Percentiles rank a stretch among this genome's conserved stretches.
These are phyloP conservation scores for Lentinula sp. DNA, from an alignment of 768 basidiomycete genomes.

Conservation along the genomic window DNA sequence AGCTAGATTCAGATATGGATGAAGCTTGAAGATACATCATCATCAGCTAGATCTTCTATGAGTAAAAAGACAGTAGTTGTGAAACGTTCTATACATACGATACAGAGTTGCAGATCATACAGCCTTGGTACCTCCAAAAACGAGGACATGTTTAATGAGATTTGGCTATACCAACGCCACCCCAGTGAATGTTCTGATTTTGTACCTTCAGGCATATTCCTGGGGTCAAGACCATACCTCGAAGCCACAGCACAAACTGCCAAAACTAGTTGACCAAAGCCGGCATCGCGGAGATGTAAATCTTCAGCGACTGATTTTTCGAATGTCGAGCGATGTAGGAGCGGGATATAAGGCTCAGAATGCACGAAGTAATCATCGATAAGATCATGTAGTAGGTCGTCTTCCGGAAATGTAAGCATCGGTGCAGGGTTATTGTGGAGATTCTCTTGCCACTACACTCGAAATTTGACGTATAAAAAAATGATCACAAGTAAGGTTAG, in stretches of 20 bases:
- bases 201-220: conserved; percentile 45
- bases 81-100: conserved; percentile 53
- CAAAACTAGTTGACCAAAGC: conserved; percentile 43
- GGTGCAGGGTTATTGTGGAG: not conserved
- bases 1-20: conserved; percentile 46
- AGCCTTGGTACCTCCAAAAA: not conserved
- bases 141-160: not conserved
- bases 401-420: conserved; percentile 37
- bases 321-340: conserved; percentile 75
- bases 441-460: not conserved
- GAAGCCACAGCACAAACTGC: conserved; percentile 56
- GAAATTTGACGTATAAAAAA: not conserved
- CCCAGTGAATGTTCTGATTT: conserved; percentile 15
- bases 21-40: conserved; percentile 41
- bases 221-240: conserved; percentile 51
- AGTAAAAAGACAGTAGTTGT: conserved; percentile 35
- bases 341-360: conserved; percentile 49
- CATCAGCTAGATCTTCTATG: conserved; percentile 24
- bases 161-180: not conserved
- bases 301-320: conserved; percentile 41
- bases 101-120: not conserved
- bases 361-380: conserved; percentile 60
- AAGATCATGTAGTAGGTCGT: conserved; percentile 47
- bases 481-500: not conserved
- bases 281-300: conserved; percentile 40